Evolutionary conservation across 306 rosid genomes (phyloP).

Genomic region (Pyrus betulifolia): DNA sequence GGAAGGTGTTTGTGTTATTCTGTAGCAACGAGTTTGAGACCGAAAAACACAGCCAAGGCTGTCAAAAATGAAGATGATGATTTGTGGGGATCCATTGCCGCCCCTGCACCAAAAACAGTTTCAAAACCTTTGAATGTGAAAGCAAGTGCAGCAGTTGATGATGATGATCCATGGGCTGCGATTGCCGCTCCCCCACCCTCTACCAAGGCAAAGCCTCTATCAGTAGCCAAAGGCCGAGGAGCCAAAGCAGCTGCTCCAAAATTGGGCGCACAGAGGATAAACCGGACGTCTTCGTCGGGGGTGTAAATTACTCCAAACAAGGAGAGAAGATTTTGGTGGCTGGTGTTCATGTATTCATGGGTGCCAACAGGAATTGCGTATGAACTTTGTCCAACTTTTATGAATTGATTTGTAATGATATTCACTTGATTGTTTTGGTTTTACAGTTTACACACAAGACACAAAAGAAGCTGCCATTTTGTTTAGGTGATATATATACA

Average conservation of each 20-base stretch:
- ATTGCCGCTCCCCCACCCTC: slow-evolving; percentile 95
- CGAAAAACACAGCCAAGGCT: slow-evolving; percentile 44
- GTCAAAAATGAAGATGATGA: slow-evolving; percentile 62
- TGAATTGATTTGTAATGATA: slow-evolving; percentile 26
- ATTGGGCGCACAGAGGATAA: slow-evolving; percentile 88
- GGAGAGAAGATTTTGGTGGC: slow-evolving; percentile 19
- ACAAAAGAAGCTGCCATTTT: not conserved
- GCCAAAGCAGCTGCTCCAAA: slow-evolving; percentile 68
- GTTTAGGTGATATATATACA: not conserved
- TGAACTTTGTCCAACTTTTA: not conserved
- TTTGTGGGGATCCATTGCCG: slow-evolving; percentile 91
- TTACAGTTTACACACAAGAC: not conserved
- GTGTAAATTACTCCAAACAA: slow-evolving; percentile 32
- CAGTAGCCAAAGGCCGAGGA: slow-evolving; percentile 66
- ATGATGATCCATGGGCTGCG: slow-evolving; percentile 95
- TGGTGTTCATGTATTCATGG: not conserved
- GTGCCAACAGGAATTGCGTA: slow-evolving; percentile 9
- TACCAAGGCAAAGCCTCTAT: slow-evolving; percentile 71
- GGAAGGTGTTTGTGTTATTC: not conserved
- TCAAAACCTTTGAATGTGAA: slow-evolving; percentile 55
- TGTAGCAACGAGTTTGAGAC: slow-evolving; percentile 44
- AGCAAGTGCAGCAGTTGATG: slow-evolving; percentile 30
- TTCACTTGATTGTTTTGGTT: slow-evolving; percentile 8
- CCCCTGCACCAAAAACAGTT: slow-evolving; percentile 71
- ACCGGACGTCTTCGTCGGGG: slow-evolving; percentile 67